Base-by-base conservation (phyloP, 2,329 filamentous ascomycete genomes). In the Aspergillus carbonarius region DNA sequence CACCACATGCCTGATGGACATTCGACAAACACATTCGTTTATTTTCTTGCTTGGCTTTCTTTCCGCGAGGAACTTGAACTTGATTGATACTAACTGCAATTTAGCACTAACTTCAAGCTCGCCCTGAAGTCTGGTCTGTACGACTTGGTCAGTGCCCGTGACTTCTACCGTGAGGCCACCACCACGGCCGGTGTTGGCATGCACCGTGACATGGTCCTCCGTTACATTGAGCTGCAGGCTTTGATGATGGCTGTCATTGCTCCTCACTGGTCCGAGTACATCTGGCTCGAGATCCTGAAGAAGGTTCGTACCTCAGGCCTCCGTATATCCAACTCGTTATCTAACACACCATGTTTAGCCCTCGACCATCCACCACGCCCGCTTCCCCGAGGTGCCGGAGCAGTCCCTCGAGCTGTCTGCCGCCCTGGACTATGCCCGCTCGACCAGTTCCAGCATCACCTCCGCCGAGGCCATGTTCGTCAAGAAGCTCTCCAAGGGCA, bases 401-500 rank as follows among this genome's bases (percentile, higher is more conserved):
- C 81, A 88, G 1, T 82, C 90, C 62, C 79, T 88, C 4, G 79
- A 82, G 44, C 84, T 97, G 59, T 88, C 88, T 6, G 91, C 92
- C 12, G 90, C 91, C 37, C 85, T 90, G 60, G 88, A 90, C 63
- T 99, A 98, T 74, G 88, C 96, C 61, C 87, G 90, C 65, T 77
- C 76, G 27, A 93, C 85, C 12, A 78, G 88, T 39, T 90, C 87
- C 60, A 93, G 87, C 77, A 92, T 98, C 77, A 92, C 89, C 64
- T 91, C 90, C 27, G 90, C 92, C 6, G 93, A 98, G 79, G 88
- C 89, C 15, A 83, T 66, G 55, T 74, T 75, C 83, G 59, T 90
- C 66, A 96, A 96, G 84, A 92, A 91, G 82, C 88, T 96, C 76
- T 88, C 89, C 66, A 98, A 98, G 82, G 95, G 93, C 77, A 97